Percentiles rank a stretch among this genome's conserved stretches.
Evolutionary conservation across 495 filamentous ascomycete species (phyloP).

Genomic region (Aspergillus carlsbadensis): DNA sequence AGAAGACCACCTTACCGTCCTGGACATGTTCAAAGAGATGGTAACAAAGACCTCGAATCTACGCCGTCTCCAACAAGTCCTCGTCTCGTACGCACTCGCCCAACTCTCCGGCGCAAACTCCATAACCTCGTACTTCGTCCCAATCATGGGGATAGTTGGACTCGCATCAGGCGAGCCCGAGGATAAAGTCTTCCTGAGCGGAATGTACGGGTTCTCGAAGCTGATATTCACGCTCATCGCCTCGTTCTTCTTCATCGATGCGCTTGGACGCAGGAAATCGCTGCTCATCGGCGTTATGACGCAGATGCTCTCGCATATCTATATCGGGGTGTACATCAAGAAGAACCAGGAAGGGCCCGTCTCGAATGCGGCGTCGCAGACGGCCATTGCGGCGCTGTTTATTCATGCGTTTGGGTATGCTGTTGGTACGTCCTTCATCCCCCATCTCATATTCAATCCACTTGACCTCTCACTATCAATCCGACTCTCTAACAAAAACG

Average conservation of each 20-base stretch:
- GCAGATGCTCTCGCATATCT: constrained; percentile 20
- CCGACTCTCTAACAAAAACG: neutral
- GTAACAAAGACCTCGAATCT: constrained; percentile 16
- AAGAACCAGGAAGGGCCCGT: neutral
- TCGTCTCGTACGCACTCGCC: constrained; percentile 23
- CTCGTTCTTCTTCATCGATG: constrained; percentile 20
- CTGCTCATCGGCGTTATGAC: constrained; percentile 17
- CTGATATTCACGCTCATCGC: constrained; percentile 31
- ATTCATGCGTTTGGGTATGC: neutral
- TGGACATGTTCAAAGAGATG: constrained; percentile 16
- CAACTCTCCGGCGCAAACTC: constrained; percentile 31
- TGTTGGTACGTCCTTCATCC: neutral
- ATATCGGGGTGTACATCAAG: constrained; percentile 19
- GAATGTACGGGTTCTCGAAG: constrained; percentile 22
- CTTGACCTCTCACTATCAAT: too few species aligned
- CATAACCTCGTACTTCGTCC: constrained; percentile 22
- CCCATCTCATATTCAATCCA: too few species aligned
- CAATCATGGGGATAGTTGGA: constrained; percentile 14
- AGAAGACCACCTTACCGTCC: neutral
- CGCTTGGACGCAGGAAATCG: constrained; percentile 16
- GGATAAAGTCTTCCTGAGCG: constrained; percentile 14
- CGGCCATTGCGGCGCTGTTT: constrained; percentile 9
- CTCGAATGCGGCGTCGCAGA: constrained; percentile 1
- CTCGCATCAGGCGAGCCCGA: constrained; percentile 4
- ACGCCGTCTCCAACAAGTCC: constrained; percentile 24